A percentile compares a stretch with the other conserved stretches of the same genome.
phyloP scores from a whole-genome alignment of 176 grass and related monocot genomes.

The barley (Hordeum vulgare) region DNA sequence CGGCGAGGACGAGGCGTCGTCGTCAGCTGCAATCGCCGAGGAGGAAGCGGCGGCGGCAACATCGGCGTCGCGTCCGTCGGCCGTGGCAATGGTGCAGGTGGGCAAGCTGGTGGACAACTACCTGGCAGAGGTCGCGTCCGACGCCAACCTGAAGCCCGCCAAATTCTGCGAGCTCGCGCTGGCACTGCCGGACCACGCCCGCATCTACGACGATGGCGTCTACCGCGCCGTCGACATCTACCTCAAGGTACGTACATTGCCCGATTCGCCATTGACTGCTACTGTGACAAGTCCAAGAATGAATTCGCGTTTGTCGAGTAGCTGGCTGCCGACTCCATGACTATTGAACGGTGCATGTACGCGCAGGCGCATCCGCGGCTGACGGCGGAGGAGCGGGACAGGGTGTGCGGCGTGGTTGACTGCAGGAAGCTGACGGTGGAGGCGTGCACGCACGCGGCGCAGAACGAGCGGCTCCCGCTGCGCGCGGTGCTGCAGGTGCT shows the following conservation, averaged over 20 bases:
- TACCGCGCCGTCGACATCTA: slow-evolving; percentile 88
- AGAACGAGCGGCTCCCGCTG: slow-evolving; percentile 90
- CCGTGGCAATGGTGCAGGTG: slow-evolving; percentile 41
- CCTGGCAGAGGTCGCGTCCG: slow-evolving; percentile 80
- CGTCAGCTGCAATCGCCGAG: slow-evolving; percentile 3
- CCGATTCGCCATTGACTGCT: no score
- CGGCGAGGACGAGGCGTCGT: background rate
- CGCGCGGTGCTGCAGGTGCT: slow-evolving; percentile 96
- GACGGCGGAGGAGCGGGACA: slow-evolving; percentile 65
- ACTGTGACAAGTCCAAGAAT: background rate
- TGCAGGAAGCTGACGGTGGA: slow-evolving; percentile 89
- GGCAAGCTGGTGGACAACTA: slow-evolving; percentile 87
- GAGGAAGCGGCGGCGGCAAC: background rate
- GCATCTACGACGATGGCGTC: slow-evolving; percentile 79
- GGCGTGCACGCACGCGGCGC: slow-evolving; percentile 93
- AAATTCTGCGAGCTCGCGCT: slow-evolving; percentile 75
- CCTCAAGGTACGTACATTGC: slow-evolving; percentile 58
- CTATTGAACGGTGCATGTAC: background rate
- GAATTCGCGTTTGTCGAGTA: background rate
- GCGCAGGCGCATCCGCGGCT: slow-evolving; percentile 59
- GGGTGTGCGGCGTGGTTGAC: slow-evolving; percentile 69
- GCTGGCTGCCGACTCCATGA: background rate
- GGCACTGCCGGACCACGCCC: slow-evolving; percentile 59
- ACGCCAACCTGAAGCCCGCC: slow-evolving; percentile 63
- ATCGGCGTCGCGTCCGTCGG: slow-evolving; percentile 9